Base-by-base conservation (phyloP, 208 protist species). In the Phytomonas serpens region DNA sequence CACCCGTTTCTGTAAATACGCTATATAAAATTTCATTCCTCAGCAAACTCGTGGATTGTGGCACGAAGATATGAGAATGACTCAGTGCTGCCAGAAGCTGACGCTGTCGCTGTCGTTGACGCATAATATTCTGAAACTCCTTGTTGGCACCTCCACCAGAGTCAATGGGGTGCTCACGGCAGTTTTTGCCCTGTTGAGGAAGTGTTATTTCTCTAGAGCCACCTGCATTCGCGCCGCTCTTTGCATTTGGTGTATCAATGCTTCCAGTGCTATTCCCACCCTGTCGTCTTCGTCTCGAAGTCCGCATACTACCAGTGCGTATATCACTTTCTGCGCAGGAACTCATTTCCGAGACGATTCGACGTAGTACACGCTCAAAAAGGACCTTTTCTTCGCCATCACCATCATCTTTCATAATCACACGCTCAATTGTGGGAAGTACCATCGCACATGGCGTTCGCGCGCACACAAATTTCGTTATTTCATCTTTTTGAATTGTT, bases 1-100 rank as follows among this genome's bases (percentile, higher is more conserved):
- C 85, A 34, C 83, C 86, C 7, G 74, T 68, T 57, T 89, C 84
- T 2, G 64, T 83, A 74, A 89, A 95, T 63, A 92, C 73, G 31
- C 63, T 71, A 74, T 89, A 89, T 31, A 92, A 71, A 0, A 89
- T 32, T 30, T 87, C 79, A 61, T 85, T 76, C 19, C 29, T 36
- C 33, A 47, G 57, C 32, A 14, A 23, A 29, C 40, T 40, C 29
- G 36, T 38, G 23, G 38, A 61, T 61, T 16, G 37, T 32, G n/a
- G 67, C 34, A 11, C 62, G 5, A 38, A 27, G 29, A 66, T 38
- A 2, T 66, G 62, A 34, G 32, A 38, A 7, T 23, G 62, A 7
- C 29, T 33, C 62, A 66, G 23, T 16, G 47, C 19, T 27, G 27
- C 47, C 62, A 66, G 32, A 38, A 38, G 62, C 62, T 66, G 62